A percentile compares a stretch with the other conserved stretches of the same genome.
Evolutionary conservation across 176 grass and related monocot species (phyloP).

Genomic region (Cenchrus fungigraminus): DNA sequence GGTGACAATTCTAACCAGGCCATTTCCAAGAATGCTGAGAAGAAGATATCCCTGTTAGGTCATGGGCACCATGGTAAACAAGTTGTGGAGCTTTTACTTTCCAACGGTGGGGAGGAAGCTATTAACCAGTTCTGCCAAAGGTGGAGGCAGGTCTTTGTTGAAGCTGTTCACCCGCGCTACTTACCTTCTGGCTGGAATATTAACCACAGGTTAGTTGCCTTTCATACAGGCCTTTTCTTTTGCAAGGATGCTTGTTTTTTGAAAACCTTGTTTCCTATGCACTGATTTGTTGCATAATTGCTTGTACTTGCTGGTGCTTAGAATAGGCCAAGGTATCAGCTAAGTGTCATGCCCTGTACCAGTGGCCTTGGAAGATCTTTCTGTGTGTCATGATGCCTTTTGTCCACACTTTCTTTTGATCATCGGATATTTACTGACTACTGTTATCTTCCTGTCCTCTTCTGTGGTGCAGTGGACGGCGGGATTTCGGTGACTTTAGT

Average conservation of each 20-base stretch:
- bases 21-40: conserved; percentile 47
- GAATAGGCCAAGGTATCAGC: not conserved
- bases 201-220: conserved; percentile 73
- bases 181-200: conserved; percentile 89
- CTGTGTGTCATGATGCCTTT: not conserved
- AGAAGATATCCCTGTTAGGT: conserved; percentile 77
- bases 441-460: not conserved
- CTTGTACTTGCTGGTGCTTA: not conserved
- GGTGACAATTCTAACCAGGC: conserved; percentile 39
- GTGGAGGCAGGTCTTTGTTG: conserved; percentile 92
- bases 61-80: conserved; percentile 91
- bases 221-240: not conserved
- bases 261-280: not conserved
- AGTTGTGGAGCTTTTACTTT: conserved; percentile 76
- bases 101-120: conserved; percentile 64
- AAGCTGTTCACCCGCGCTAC: conserved; percentile 73
- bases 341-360: not conserved
- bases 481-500: conserved; percentile 86
- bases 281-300: not conserved
- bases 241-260: not conserved
- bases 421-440: conserved; percentile 13
- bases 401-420: conserved; percentile 21
- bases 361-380: conserved; percentile 24
- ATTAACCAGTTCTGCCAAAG: conserved; percentile 77
- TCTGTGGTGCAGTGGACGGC: conserved; percentile 64